Evolutionary conservation across 2,329 filamentous ascomycete genomes (phyloP).

Genomic region (Leptographium procerum): DNA sequence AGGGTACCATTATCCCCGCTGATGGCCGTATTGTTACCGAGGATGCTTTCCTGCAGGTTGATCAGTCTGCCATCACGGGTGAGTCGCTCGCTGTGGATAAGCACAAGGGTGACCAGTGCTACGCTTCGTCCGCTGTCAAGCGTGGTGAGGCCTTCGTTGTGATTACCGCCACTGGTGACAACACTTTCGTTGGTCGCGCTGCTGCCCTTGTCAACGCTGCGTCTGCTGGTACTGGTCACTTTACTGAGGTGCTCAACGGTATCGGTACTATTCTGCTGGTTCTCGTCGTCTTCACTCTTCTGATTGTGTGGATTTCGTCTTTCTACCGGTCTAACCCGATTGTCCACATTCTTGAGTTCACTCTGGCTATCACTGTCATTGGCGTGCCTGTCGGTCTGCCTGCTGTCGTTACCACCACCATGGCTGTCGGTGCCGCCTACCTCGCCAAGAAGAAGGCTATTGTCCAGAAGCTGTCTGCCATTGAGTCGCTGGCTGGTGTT

Average conservation of each 20-base stretch:
- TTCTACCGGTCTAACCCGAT: conserved; percentile 83
- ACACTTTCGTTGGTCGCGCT: conserved; percentile 81
- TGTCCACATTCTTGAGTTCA: conserved; percentile 70
- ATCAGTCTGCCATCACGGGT: conserved; percentile 85
- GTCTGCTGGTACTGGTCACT: conserved; percentile 65
- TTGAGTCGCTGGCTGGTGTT: conserved; percentile 84
- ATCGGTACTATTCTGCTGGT: conserved; percentile 74
- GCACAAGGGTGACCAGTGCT: conserved; percentile 69
- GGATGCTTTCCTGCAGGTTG: conserved; percentile 75
- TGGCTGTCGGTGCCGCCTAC: conserved; percentile 87
- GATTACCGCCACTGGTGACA: conserved; percentile 75
- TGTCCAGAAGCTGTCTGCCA: conserved; percentile 84
- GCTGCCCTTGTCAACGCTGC: conserved; percentile 76
- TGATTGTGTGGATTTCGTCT: conserved; percentile 74
- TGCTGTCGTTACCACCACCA: conserved; percentile 85
- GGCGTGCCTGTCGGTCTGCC: conserved; percentile 90
- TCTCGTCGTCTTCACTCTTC: conserved; percentile 67
- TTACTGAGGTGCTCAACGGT: conserved; percentile 80
- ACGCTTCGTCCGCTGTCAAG: conserved; percentile 80
- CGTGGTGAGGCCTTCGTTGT: conserved; percentile 78
- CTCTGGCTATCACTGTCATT: conserved; percentile 79
- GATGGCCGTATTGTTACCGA: conserved; percentile 80
- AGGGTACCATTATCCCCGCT: conserved; percentile 84
- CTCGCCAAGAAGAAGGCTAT: conserved; percentile 88
- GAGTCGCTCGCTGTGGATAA: conserved; percentile 89